phyloP scores from a whole-genome alignment of 768 basidiomycete genomes.

The Jaapia argillacea region DNA sequence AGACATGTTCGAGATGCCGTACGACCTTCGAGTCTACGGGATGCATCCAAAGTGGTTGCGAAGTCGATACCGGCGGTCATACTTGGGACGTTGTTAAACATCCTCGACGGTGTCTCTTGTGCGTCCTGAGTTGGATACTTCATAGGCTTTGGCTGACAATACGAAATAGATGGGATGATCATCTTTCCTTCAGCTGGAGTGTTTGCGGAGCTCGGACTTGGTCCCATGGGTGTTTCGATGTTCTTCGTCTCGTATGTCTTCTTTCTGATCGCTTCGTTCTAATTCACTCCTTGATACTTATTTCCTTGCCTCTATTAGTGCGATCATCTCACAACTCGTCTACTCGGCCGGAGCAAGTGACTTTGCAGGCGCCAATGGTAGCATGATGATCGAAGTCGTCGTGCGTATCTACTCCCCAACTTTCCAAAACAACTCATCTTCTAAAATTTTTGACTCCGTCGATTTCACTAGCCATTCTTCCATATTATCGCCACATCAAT shows the following conservation, averaged over 20 bases:
- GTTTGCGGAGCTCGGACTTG: slow-evolving; percentile 55
- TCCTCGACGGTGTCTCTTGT: slow-evolving; percentile 92
- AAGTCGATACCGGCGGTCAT: slow-evolving; percentile 82
- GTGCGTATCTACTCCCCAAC: slow-evolving; percentile 31
- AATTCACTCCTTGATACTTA: background rate
- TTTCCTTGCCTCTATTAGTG: slow-evolving; percentile 25
- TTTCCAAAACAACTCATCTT: background rate
- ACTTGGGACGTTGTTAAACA: slow-evolving; percentile 77
- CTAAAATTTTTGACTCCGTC: background rate
- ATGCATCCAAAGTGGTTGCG: too few relatives aligned
- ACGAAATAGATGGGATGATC: slow-evolving; percentile 77
- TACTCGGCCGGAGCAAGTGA: slow-evolving; percentile 83
- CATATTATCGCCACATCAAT: slow-evolving; percentile 84
- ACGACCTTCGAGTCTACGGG: background rate
- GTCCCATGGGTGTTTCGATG: slow-evolving; percentile 89
- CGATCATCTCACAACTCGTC: slow-evolving; percentile 72
- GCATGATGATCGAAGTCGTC: slow-evolving; percentile 99
- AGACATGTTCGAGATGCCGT: background rate
- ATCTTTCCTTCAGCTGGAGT: slow-evolving; percentile 81
- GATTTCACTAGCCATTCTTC: slow-evolving; percentile 69
- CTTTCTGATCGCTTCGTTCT: background rate
- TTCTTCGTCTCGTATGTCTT: slow-evolving; percentile 71
- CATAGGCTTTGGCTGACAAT: too few relatives aligned
- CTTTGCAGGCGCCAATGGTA: slow-evolving; percentile 85
- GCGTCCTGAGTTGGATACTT: too few relatives aligned